Evolutionary conservation across 352 stramenopile species (phyloP), one percentile per base, ranked within the genome.

Genomic region (Achlya hypogyna): DNA sequence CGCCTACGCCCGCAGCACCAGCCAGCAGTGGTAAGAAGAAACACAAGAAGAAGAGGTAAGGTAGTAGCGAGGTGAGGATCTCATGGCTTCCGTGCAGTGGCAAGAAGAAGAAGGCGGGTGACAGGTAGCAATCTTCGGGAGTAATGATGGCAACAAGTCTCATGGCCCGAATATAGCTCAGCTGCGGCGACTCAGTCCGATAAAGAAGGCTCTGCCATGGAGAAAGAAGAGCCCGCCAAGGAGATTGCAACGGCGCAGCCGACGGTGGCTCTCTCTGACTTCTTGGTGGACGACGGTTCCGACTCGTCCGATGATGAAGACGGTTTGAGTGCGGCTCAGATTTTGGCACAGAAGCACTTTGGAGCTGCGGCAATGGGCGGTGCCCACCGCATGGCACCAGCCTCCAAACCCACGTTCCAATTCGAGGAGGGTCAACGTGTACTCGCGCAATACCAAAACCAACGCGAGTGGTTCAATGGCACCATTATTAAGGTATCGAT

Each of bases 331-430:
- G 84, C 78, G n/a, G 72, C 72, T n/a, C 70, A 93, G 74, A 69
- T 90, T 35, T 54, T 93, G 40, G 70, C 81, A 12, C 77, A 73
- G 10, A 77, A 80, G 45, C 83, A 75, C 47, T 93, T 93, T 64
- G 75, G 85, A 54, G 75, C 78, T 9, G 84, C 76, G 43, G 79
- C 70, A 29, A 71, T 93, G 10, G 77, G 81, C 10, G 79, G 74
- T 9, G 63, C 6, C 20, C 58, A 58, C 0, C 59, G 62, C 4
- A 62, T 77, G 27, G 56, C 68, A 20, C 52, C 74, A 6, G 38
- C 72, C 25, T 60, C 71, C 4, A 35, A 59, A 9, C 73, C 62
- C 20, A 72, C 69, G 14, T 71, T 65, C 18, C 71, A 71, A 20
- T 80, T 82, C 54, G 51, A 63, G 1, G 74, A 77, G 4, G 67